A percentile compares a stretch with the other conserved stretches of the same genome.
Conservation (phyloP, 805 yeast species). For the Aciculoconidium aculeatum region DNA sequence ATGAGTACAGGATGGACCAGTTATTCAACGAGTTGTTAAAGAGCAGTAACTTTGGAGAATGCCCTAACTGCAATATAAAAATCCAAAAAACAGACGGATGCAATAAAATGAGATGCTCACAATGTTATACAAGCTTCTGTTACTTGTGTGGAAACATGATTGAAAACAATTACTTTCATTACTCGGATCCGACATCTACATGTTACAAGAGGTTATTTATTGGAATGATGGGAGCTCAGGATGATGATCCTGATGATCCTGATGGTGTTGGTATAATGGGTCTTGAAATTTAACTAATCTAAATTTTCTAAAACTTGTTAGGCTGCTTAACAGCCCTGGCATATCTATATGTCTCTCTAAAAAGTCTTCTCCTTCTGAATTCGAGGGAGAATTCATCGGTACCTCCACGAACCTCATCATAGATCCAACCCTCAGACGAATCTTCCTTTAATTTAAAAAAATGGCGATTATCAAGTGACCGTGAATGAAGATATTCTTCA, state of each 20-base stretch:
- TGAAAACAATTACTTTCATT: constrained; percentile 49
- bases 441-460: constrained; percentile 23
- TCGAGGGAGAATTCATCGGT: constrained; percentile 33
- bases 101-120: constrained; percentile 53
- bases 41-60: constrained; percentile 22
- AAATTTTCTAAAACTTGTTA: constrained; percentile 4
- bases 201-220: constrained; percentile 51
- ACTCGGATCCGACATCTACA: constrained; percentile 28
- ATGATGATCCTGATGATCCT: too few relatives aligned
- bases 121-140: constrained; percentile 47
- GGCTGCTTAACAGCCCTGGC: constrained; percentile 7
- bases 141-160: constrained; percentile 46
- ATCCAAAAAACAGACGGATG: constrained; percentile 58
- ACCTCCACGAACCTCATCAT: constrained; percentile 18
- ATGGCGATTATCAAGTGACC: constrained; percentile 21
- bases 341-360: constrained; percentile 38
- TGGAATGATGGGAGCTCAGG: constrained; percentile 36
- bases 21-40: constrained; percentile 39
- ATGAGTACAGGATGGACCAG: constrained; percentile 42
- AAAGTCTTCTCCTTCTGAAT: constrained; percentile 55
- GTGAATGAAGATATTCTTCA: constrained; percentile 43
- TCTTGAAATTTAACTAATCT: neutral
- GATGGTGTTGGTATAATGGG: too few relatives aligned
- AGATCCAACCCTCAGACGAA: constrained; percentile 46
- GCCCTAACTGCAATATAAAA: constrained; percentile 48